Conservation (phyloP, 495 filamentous ascomycete species). For the Penicillium flavigenum region DNA sequence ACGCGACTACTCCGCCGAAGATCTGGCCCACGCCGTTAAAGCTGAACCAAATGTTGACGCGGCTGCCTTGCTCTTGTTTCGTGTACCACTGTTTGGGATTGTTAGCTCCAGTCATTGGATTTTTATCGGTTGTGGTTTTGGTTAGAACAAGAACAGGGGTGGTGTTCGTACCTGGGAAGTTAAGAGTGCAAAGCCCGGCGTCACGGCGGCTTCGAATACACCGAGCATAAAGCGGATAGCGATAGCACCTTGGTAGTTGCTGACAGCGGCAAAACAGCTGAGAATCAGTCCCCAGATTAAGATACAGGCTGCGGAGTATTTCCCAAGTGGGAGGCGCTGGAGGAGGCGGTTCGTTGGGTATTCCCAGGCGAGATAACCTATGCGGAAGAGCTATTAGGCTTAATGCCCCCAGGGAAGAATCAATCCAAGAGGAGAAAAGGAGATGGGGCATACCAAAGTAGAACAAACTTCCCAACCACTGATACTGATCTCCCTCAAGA, state of each 20-base stretch:
- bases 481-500: conserved; percentile 45
- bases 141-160: neutral
- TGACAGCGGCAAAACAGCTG: conserved; percentile 53
- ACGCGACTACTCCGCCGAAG: conserved; percentile 61
- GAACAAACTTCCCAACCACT: conserved; percentile 59
- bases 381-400: neutral
- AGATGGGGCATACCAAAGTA: conserved; percentile 52
- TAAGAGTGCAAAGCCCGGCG: conserved; percentile 62
- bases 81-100: conserved; percentile 55
- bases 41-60: conserved; percentile 62
- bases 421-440: neutral
- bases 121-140: neutral
- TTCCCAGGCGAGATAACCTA: conserved; percentile 63
- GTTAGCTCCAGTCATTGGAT: neutral
- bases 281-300: conserved; percentile 59
- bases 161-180: conserved; percentile 46
- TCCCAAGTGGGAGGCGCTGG: conserved; percentile 57
- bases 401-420: neutral
- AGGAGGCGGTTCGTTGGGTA: conserved; percentile 62
- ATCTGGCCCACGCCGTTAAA: conserved; percentile 63
- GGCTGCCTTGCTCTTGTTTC: conserved; percentile 55
- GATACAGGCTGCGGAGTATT: conserved; percentile 57
- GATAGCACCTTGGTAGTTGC: conserved; percentile 49
- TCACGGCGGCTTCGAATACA: conserved; percentile 61
- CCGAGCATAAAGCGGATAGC: conserved; percentile 61